Base-by-base conservation (phyloP, 2,329 filamentous ascomycete species). In the Aspergillus sp. region DNA sequence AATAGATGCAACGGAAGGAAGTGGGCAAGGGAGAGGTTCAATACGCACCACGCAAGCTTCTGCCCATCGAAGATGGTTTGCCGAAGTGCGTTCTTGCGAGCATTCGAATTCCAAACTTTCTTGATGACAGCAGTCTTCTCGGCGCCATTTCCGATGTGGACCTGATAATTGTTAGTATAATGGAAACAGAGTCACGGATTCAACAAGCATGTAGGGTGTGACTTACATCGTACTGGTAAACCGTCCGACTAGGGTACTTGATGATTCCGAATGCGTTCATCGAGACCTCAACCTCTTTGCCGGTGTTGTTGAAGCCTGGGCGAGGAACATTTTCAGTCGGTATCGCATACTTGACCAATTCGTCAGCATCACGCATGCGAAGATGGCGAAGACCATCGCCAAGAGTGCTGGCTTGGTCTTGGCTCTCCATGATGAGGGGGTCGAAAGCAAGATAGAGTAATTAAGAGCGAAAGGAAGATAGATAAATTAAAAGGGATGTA, bases 141-240 rank as follows among this genome's bases (percentile, higher is more conserved):
- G 0, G 69, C 72, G 7, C 82, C 82, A 1, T 77, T 81, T 2
- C 83, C 80, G 39, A 91, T 77, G 3, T 77, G 62, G 22, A 95
- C 73, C 86, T 89, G 49, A n/a, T 19, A 10, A 5, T 23, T 43
- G 38, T 59, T 39, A 60, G 53, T 43, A 27, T 50, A 2, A 44
- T 19, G 38, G 33, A 35, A 7, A n/a, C 33, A 35, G 25, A 27
- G 25, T 4, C 25, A 2, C 10, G 10, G 5, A 10, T 10, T 30
- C 25, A 10, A 30, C 4, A 30, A 30, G 25, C 9, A 22, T 19
- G 23, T 45, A 15, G 45, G 47, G 15, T 41, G 27, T 43, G 27
- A 78, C 85, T 77, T 71, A 90, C 87, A 71, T 95, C 89, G 58
- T 91, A 97, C 62, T 96, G 90, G 53, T 83, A 83, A 19, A 96